Conservation (phyloP, 768 basidiomycete species). For the Suillus subalutaceus region DNA sequence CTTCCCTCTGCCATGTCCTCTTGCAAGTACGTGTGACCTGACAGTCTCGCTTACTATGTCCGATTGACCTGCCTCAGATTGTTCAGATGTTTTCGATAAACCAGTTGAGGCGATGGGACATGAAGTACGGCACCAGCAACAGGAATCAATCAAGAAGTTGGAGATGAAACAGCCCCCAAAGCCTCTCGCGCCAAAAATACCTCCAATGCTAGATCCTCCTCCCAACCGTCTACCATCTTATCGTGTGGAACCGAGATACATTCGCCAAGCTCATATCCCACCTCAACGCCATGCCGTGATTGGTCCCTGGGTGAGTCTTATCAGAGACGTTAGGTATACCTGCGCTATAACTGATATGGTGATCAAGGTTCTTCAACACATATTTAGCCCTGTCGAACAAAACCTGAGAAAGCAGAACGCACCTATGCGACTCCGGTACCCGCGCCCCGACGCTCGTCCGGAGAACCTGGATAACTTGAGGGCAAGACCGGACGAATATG, state of each 20-base stretch:
- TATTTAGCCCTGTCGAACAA: constrained; percentile 40
- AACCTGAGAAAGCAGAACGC: constrained; percentile 46
- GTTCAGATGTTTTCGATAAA: constrained; percentile 50
- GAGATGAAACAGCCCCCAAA: constrained; percentile 32
- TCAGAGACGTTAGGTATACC: constrained; percentile 2
- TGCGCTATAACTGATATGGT: constrained; percentile 7
- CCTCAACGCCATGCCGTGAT: constrained; percentile 52
- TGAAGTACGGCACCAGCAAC: constrained; percentile 40
- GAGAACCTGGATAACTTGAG: constrained; percentile 15
- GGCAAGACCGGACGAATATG: constrained; percentile 48
- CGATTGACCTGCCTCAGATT: constrained; percentile 43
- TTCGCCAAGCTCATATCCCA: constrained; percentile 50
- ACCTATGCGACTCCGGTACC: constrained; percentile 37
- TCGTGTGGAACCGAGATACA: constrained; percentile 45
- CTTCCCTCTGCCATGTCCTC: constrained; percentile 32
- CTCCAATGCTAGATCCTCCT: constrained; percentile 37
- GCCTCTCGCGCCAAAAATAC: constrained; percentile 36
- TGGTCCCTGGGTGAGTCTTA: constrained; percentile 54
- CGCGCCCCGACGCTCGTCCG: constrained; percentile 16
- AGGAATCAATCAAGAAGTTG: constrained; percentile 16
- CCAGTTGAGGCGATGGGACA: constrained; percentile 55
- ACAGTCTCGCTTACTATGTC: constrained; percentile 1
- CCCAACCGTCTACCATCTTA: constrained; percentile 55
- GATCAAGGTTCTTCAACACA: constrained; percentile 48
- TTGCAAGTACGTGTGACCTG: constrained; percentile 42